A percentile compares a stretch with the other conserved stretches of the same genome.
phyloP scores from a whole-genome alignment of 768 basidiomycete genomes.

The Postia placenta region DNA sequence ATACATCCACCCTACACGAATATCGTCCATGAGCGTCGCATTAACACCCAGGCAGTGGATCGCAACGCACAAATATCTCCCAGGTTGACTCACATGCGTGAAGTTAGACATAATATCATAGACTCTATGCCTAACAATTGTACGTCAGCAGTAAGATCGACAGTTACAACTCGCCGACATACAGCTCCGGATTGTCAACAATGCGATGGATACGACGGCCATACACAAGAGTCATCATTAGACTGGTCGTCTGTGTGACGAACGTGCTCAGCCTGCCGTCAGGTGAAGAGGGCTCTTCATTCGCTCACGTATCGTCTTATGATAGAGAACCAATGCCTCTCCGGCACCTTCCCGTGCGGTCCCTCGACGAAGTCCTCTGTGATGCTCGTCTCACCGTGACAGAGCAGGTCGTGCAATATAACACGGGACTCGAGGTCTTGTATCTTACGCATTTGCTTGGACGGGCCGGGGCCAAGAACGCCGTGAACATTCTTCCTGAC shows the following conservation, averaged over 20 bases:
- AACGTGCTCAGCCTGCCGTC: not conserved
- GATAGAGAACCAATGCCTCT: slow-evolving; percentile 25
- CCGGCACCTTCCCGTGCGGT: slow-evolving; percentile 4
- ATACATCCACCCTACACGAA: slow-evolving; percentile 13
- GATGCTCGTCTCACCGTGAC: slow-evolving; percentile 8
- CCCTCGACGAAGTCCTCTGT: not conserved
- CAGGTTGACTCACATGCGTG: too few species aligned
- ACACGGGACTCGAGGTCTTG: slow-evolving; percentile 26
- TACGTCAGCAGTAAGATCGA: not conserved
- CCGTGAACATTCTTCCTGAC: slow-evolving; percentile 18
- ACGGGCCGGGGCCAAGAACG: slow-evolving; percentile 21
- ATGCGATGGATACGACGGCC: not conserved
- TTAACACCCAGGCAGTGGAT: slow-evolving; percentile 22
- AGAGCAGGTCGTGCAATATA: slow-evolving; percentile 18
- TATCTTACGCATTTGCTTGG: slow-evolving; percentile 18
- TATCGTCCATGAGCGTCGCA: not conserved
- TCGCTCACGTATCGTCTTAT: slow-evolving; percentile 23
- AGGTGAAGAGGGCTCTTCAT: not conserved
- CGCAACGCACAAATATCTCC: too few species aligned
- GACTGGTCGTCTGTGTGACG: not conserved
- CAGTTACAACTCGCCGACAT: not conserved
- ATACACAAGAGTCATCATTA: not conserved
- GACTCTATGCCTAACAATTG: slow-evolving; percentile 13
- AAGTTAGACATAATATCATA: slow-evolving; percentile 23
- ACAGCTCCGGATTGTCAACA: slow-evolving; percentile 1